These are phyloP conservation scores for Acacia crassicarpa DNA, from an alignment of 306 rosid species.

Conservation along the genomic window DNA sequence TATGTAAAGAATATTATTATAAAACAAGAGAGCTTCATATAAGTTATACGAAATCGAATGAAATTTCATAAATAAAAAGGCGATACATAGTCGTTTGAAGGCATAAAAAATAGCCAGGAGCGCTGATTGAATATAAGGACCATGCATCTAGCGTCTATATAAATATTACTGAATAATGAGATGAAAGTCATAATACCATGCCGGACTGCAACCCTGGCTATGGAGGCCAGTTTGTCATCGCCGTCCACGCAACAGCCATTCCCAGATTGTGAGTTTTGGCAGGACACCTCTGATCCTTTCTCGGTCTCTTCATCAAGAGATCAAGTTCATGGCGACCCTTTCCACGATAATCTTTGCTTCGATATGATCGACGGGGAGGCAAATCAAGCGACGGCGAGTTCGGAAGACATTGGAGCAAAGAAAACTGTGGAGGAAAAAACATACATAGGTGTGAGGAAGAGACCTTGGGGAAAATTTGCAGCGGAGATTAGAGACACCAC, in stretches of 20 bases:
- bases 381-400: neutral
- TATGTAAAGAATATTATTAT: neutral
- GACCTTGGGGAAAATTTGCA: neutral
- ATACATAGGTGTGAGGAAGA: neutral
- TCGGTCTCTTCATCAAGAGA: neutral
- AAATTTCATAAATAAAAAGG: neutral
- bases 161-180: neutral
- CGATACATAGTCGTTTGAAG: too few relatives aligned
- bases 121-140: neutral
- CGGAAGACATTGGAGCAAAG: neutral
- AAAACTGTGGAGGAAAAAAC: neutral
- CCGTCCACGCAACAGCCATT: neutral
- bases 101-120: neutral
- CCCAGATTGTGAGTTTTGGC: neutral
- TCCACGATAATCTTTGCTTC: neutral
- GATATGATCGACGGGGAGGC: neutral
- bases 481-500: neutral
- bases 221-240: neutral
- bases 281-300: neutral
- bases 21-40: too few relatives aligned
- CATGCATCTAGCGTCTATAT: neutral
- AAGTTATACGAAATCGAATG: too few relatives aligned
- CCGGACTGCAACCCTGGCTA: neutral
- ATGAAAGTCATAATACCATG: neutral
- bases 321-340: neutral